Percentiles rank a stretch among this genome's conserved stretches.
These are phyloP conservation scores for Neospermospora avenae DNA, from an alignment of 2,329 filamentous ascomycete genomes.

Conservation along the genomic window DNA sequence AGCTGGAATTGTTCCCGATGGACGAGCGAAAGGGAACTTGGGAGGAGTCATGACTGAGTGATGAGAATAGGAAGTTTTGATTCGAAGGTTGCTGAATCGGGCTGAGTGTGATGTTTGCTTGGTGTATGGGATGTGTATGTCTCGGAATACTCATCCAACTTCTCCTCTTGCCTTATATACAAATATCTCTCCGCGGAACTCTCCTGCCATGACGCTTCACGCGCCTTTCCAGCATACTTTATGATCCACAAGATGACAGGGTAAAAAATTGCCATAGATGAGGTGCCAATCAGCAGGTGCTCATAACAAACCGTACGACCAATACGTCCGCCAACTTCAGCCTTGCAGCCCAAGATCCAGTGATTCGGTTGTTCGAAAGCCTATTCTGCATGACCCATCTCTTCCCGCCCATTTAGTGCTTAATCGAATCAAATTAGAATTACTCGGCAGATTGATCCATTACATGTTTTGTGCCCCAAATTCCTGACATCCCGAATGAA, in stretches of 20 bases:
- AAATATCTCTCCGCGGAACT: neutral
- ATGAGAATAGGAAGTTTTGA: too few species aligned
- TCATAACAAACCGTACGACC: constrained; percentile 1
- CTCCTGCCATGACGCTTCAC: neutral
- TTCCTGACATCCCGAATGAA: neutral
- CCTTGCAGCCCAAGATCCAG: neutral
- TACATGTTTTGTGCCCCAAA: neutral
- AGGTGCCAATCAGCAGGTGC: neutral
- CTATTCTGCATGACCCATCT: neutral
- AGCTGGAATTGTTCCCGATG: constrained; percentile 41
- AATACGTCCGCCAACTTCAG: neutral
- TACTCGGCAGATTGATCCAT: neutral
- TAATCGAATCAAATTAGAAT: neutral
- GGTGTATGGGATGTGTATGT: neutral
- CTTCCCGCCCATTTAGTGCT: neutral
- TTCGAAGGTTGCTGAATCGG: neutral
- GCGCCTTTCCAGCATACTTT: neutral
- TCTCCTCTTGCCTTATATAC: neutral
- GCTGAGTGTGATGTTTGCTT: neutral
- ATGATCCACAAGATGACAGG: neutral
- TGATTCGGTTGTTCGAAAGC: neutral
- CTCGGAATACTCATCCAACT: neutral
- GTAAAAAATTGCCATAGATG: neutral
- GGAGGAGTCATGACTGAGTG: constrained; percentile 16
- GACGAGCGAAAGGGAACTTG: constrained; percentile 41